These are phyloP conservation scores for Bruguiera sexangula DNA, from an alignment of 345 rosid species.

Conservation along the genomic window DNA sequence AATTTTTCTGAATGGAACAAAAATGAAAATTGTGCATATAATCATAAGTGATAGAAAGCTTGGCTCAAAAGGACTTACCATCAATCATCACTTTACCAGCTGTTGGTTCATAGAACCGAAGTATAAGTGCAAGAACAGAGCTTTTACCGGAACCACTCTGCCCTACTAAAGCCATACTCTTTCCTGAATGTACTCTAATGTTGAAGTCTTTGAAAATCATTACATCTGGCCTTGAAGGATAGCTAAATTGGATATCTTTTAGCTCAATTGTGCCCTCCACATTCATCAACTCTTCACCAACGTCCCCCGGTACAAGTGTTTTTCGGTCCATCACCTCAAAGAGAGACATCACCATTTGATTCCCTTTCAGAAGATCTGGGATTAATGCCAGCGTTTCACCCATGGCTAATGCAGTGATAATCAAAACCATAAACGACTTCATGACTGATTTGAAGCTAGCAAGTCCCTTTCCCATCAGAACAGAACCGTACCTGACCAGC, in stretches of 20 bases:
- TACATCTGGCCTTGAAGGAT: conserved; percentile 88
- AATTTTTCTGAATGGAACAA: too few relatives aligned
- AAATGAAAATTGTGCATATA: too few relatives aligned
- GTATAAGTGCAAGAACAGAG: conserved; percentile 77
- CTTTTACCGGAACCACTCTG: conserved; percentile 98
- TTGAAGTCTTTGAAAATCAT: conserved; percentile 66
- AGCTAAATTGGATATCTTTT: conserved; percentile 63
- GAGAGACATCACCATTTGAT: conserved; percentile 90
- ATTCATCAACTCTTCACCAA: conserved; percentile 53
- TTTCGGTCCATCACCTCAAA: conserved; percentile 78
- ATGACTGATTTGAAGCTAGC: conserved; percentile 75
- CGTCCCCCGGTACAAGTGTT: conserved; percentile 60
- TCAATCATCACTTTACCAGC: conserved; percentile 82
- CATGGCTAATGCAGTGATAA: conserved; percentile 94
- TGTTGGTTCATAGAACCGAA: conserved; percentile 85
- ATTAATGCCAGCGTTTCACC: conserved; percentile 89
- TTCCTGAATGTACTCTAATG: conserved; percentile 61
- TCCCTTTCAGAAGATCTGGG: conserved; percentile 89
- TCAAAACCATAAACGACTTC: conserved; percentile 95
- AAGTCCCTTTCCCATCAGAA: conserved; percentile 78
- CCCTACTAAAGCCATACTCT: conserved; percentile 89
- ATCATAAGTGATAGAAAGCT: not conserved
- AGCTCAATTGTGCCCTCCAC: conserved; percentile 79
- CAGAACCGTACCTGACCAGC: conserved; percentile 78
- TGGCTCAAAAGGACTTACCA: conserved; percentile 41